Evolutionary conservation across 345 rosid species (phyloP), one percentile per base, ranked within the genome.

Genomic region (Citrus medica): DNA sequence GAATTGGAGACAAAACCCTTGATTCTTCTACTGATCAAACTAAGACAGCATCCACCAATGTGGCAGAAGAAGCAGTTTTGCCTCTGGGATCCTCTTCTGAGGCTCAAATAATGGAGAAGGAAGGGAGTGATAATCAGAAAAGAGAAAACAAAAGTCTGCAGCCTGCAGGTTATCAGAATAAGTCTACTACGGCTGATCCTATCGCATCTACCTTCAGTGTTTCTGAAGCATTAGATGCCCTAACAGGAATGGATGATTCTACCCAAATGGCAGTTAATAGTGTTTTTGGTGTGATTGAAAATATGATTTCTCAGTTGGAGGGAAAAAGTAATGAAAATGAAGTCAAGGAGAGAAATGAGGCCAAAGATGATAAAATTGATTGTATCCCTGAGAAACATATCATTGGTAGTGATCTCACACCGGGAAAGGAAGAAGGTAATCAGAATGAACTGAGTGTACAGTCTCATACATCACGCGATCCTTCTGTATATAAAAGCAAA

Each of bases 201-300:
- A 80, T 19, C 69, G 75, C 79, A 63, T 65, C 90, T 42, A 19
- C 87, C 63, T 91, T 93, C 78, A 85, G 80, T 79, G 95, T 92
- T 78, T 84, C 88, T 58, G 88, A 91, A 83, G 98, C 99, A 78
- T 84, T 95, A 37, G 96, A 92, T 86, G 94, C 99, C 75, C 84
- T 92, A 76, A 85, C 98, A 42, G 98, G 94, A 79, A 90, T 95
- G 83, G 97, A 95, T 88, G 98, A 95, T 86, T 89, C 98, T 76
- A 93, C 98, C 46, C 99, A 93, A 83, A 90, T 92, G 74, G 99
- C 99, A 79, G 98, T 95, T 76, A 95, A 96, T 74, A 96, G 91
- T 81, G 98, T 93, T 79, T 93, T 92, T 61, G 98, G 97, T 78
- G 99, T 93, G 71, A 85, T 96, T 53, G 99, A 96, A 86, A 85